Conservation (phyloP, 1,284 basidiomycete species). For the Fistulina hepatica region DNA sequence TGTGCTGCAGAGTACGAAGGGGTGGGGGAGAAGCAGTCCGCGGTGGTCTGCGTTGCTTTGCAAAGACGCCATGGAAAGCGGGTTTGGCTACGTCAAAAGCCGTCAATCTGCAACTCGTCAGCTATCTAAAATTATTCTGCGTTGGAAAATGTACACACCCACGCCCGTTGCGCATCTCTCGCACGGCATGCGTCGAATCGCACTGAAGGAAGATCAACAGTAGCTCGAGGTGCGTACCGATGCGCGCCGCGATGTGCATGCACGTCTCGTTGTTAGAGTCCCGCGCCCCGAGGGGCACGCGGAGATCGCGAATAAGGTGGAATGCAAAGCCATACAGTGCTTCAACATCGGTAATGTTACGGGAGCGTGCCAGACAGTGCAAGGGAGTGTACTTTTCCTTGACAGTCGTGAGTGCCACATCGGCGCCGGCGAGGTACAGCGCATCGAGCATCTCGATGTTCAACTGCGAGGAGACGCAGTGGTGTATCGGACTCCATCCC, state of each 20-base stretch:
- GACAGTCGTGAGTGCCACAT: slow-evolving; percentile 56
- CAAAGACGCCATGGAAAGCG: slow-evolving; percentile 50
- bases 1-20: no score
- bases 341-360: slow-evolving; percentile 26
- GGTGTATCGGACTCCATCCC: slow-evolving; percentile 62
- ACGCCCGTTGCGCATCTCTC: slow-evolving; percentile 51
- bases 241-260: slow-evolving; percentile 88
- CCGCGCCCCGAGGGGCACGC: slow-evolving; percentile 49
- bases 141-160: slow-evolving; percentile 36
- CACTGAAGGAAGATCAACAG: slow-evolving; percentile 51
- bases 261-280: slow-evolving; percentile 87
- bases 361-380: slow-evolving; percentile 52
- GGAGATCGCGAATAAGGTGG: slow-evolving; percentile 57
- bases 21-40: no score
- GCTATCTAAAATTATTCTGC: slow-evolving; percentile 9
- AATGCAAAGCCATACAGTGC: slow-evolving; percentile 45
- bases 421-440: slow-evolving; percentile 62
- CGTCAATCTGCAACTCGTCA: slow-evolving; percentile 38
- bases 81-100: slow-evolving; percentile 54
- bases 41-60: no score
- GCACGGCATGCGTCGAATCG: slow-evolving; percentile 42
- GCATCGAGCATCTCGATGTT: slow-evolving; percentile 54
- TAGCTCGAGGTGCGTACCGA: slow-evolving; percentile 62
- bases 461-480: slow-evolving; percentile 48
- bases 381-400: slow-evolving; percentile 55